A percentile compares a stretch with the other conserved stretches of the same genome.
Evolutionary conservation across 768 basidiomycete species (phyloP).

Genomic region (Suillus tomentosus): DNA sequence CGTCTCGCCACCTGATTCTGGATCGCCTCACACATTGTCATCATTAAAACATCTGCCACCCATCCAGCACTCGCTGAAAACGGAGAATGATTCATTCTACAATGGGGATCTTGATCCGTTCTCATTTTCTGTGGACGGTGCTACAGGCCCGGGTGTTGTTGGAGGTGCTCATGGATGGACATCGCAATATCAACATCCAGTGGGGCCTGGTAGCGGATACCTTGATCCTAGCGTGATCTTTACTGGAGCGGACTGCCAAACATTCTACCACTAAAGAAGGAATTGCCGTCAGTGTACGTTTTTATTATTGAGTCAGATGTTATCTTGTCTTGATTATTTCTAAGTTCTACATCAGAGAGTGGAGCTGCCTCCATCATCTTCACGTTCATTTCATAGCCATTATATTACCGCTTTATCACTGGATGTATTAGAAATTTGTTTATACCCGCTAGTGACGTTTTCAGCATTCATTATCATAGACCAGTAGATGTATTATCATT

Average conservation of each 20-base stretch:
- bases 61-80: slow-evolving; percentile 30
- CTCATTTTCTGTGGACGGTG: slow-evolving; percentile 40
- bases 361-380: neutral
- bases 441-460: slow-evolving; percentile 1
- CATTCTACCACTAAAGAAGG: slow-evolving; percentile 29
- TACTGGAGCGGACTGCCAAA: slow-evolving; percentile 37
- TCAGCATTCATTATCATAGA: neutral
- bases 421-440: neutral
- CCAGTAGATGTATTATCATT: neutral
- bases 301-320: neutral
- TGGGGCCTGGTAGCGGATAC: slow-evolving; percentile 31
- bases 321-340: neutral
- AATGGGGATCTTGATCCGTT: slow-evolving; percentile 52
- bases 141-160: slow-evolving; percentile 19
- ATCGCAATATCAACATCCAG: slow-evolving; percentile 30
- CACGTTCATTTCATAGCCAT: neutral
- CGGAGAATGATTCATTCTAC: slow-evolving; percentile 43
- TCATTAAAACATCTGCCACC: slow-evolving; percentile 13
- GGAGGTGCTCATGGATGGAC: slow-evolving; percentile 26
- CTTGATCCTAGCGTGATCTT: slow-evolving; percentile 34
- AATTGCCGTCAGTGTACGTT: neutral
- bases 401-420: slow-evolving; percentile 4
- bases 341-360: neutral
- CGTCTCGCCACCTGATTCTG: slow-evolving; percentile 30
- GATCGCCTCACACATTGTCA: slow-evolving; percentile 22